A percentile compares a stretch with the other conserved stretches of the same genome.
These are phyloP conservation scores for Nevesoporus exiguus DNA, from an alignment of 768 basidiomycete genomes.

Conservation along the genomic window DNA sequence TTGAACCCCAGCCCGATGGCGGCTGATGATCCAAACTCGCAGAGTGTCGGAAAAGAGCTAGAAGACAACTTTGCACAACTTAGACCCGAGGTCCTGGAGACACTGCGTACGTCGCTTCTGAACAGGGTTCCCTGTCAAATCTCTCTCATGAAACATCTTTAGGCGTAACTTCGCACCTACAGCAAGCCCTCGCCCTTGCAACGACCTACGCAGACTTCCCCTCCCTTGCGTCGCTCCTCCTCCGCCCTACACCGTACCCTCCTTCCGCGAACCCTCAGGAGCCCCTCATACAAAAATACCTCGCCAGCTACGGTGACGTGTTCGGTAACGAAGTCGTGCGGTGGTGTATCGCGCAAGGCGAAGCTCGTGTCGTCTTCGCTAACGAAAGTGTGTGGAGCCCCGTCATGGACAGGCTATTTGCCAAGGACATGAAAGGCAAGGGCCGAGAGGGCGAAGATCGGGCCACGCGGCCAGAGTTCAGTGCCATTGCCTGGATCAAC, in stretches of 20 bases:
- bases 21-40: constrained; percentile 44
- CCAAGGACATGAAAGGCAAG: constrained; percentile 23
- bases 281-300: constrained; percentile 62
- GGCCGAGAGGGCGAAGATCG: constrained; percentile 32
- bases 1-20: constrained; percentile 40
- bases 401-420: constrained; percentile 73
- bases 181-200: constrained; percentile 76
- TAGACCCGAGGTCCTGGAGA: constrained; percentile 74
- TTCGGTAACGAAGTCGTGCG: constrained; percentile 89
- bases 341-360: constrained; percentile 91
- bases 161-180: constrained; percentile 67
- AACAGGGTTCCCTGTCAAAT: not conserved
- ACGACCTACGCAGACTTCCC: constrained; percentile 85
- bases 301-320: constrained; percentile 72
- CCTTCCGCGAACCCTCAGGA: constrained; percentile 63
- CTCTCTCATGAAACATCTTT: not conserved
- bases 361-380: constrained; percentile 77
- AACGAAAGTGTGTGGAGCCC: constrained; percentile 60
- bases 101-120: constrained; percentile 59
- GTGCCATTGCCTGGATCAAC: constrained; percentile 80
- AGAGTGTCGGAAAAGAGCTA: constrained; percentile 57
- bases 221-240: constrained; percentile 80
- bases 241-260: constrained; percentile 60
- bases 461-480: constrained; percentile 43
- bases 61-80: constrained; percentile 65